These are phyloP conservation scores for Schwanniomyces etchellsii DNA, from an alignment of 1,139 yeast genomes.

Conservation along the genomic window DNA sequence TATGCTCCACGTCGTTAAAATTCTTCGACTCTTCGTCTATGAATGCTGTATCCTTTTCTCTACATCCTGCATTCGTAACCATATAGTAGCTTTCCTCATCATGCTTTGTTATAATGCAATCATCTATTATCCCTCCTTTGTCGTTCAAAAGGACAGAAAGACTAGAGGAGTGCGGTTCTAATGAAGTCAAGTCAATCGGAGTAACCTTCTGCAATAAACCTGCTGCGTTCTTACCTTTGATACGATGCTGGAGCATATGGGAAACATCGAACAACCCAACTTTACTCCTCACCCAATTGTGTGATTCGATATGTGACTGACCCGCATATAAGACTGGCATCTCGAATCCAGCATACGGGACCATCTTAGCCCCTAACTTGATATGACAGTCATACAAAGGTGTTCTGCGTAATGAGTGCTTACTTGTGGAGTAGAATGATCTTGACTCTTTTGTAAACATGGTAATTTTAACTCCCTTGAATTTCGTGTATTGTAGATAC, in stretches of 20 bases:
- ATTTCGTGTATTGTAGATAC: too few relatives aligned
- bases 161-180: slow-evolving; percentile 59
- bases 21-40: slow-evolving; percentile 46
- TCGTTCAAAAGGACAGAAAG: slow-evolving; percentile 73
- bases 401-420: slow-evolving; percentile 43
- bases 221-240: slow-evolving; percentile 66
- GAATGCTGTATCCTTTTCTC: slow-evolving; percentile 71
- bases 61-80: slow-evolving; percentile 97
- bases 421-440: slow-evolving; percentile 4
- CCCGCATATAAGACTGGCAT: slow-evolving; percentile 89
- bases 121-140: slow-evolving; percentile 85
- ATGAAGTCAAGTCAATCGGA: slow-evolving; percentile 67
- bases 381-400: slow-evolving; percentile 81
- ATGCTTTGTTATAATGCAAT: slow-evolving; percentile 84
- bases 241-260: slow-evolving; percentile 89
- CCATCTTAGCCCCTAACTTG: slow-evolving; percentile 81
- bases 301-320: slow-evolving; percentile 87
- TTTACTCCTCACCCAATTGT: slow-evolving; percentile 83
- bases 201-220: slow-evolving; percentile 71
- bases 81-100: slow-evolving; percentile 73
- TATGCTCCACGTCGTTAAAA: slow-evolving; percentile 49
- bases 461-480: too few relatives aligned
- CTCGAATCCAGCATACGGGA: slow-evolving; percentile 88
- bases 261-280: slow-evolving; percentile 95
- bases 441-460: not conserved